These are phyloP conservation scores for Phytophthora lateralis DNA, from an alignment of 352 stramenopile species.

Conservation along the genomic window DNA sequence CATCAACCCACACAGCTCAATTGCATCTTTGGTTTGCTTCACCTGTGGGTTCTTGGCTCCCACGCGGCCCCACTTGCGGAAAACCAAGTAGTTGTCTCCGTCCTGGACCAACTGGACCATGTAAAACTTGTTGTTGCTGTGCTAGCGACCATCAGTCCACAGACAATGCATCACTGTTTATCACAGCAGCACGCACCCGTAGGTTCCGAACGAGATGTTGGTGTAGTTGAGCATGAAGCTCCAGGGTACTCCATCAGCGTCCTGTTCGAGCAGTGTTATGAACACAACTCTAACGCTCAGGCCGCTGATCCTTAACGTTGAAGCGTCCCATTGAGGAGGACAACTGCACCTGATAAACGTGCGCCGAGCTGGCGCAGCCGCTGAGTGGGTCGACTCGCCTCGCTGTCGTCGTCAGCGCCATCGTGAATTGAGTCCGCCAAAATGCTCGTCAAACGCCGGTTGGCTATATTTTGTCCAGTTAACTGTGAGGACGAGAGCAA, in stretches of 20 bases:
- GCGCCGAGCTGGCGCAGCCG: conserved; percentile 28
- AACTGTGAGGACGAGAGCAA: conserved; percentile 15
- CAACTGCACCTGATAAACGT: conserved; percentile 34
- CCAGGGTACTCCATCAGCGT: conserved; percentile 38
- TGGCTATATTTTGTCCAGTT: conserved; percentile 33
- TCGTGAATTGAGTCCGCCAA: conserved; percentile 16
- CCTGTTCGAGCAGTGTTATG: conserved; percentile 21
- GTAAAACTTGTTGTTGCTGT: conserved; percentile 84
- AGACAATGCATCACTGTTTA: neutral
- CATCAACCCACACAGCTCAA: conserved; percentile 2
- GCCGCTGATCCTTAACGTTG: neutral
- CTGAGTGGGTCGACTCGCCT: conserved; percentile 40
- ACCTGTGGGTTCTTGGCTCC: conserved; percentile 72
- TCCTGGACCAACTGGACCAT: conserved; percentile 72
- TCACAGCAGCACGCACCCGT: conserved; percentile 32
- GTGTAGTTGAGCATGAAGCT: conserved; percentile 60
- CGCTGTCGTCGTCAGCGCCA: conserved; percentile 4
- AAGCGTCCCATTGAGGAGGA: neutral
- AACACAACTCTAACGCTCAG: conserved; percentile 1
- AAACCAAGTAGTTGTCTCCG: conserved; percentile 47
- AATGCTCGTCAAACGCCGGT: conserved; percentile 13
- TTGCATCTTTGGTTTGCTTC: neutral
- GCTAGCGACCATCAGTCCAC: neutral
- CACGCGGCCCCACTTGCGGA: conserved; percentile 75
- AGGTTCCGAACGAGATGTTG: conserved; percentile 54